These are phyloP conservation scores for Stephania cephalantha DNA, from an alignment of 164 flowering plant genomes.

Conservation along the genomic window DNA sequence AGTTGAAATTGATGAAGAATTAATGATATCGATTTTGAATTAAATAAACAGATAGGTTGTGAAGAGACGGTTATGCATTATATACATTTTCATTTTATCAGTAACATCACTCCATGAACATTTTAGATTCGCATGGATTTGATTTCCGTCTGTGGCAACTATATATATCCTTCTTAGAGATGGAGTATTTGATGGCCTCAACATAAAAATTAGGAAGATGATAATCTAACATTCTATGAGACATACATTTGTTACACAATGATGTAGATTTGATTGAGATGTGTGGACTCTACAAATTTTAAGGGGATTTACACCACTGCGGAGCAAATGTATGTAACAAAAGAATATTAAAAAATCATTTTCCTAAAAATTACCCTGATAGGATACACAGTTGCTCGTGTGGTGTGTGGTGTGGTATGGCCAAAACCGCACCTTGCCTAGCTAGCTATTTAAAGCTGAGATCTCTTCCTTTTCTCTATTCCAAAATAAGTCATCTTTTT, in stretches of 20 bases:
- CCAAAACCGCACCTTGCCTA: slow-evolving; percentile 6
- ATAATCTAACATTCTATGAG: no score
- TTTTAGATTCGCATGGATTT: no score
- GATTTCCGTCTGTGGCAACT: no score
- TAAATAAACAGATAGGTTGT: background rate
- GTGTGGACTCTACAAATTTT: no score
- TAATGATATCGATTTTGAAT: background rate
- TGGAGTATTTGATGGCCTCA: slow-evolving; percentile 4
- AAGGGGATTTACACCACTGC: no score
- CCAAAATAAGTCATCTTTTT: slow-evolving; percentile 4
- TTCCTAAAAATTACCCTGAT: no score
- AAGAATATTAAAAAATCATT: no score
- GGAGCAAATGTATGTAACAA: no score
- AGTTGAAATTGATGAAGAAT: background rate
- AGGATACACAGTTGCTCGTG: slow-evolving; percentile 1
- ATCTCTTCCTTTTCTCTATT: slow-evolving; percentile 15
- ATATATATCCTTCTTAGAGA: background rate
- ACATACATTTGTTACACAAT: no score
- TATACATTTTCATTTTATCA: background rate
- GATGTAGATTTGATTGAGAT: no score
- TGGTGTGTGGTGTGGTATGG: background rate
- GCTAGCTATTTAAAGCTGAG: slow-evolving; percentile 3
- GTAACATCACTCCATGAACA: background rate
- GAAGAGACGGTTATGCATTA: background rate
- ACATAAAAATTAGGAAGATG: no score